These are phyloP conservation scores for Clausena lansium DNA, from an alignment of 345 rosid genomes.

Conservation along the genomic window DNA sequence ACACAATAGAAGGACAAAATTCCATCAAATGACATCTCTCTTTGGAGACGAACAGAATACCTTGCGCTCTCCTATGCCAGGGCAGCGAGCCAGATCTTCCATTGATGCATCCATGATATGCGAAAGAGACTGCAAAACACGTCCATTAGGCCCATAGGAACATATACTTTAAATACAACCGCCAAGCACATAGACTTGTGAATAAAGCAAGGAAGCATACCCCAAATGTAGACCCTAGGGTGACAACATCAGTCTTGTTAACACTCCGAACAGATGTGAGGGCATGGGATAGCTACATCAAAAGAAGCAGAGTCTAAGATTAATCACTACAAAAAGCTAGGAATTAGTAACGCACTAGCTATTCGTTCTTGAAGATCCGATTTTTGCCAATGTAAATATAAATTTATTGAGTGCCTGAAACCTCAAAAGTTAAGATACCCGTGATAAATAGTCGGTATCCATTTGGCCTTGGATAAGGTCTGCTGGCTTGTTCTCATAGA, in stretches of 20 bases:
- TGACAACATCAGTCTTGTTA: conserved; percentile 92
- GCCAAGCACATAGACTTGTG: background rate
- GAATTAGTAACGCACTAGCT: background rate
- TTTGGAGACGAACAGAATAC: conserved; percentile 24
- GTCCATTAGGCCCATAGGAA: background rate
- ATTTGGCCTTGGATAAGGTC: conserved; percentile 92
- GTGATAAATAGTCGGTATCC: conserved; percentile 85
- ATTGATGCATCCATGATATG: conserved; percentile 88
- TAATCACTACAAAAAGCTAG: background rate
- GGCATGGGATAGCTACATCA: conserved; percentile 63
- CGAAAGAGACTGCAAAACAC: conserved; percentile 62
- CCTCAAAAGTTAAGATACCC: conserved; percentile 42
- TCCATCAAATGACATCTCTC: background rate
- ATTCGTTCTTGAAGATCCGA: background rate
- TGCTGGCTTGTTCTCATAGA: conserved; percentile 92
- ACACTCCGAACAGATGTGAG: conserved; percentile 77
- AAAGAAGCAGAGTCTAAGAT: conserved; percentile 15
- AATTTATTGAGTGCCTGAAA: background rate
- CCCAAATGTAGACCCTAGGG: conserved; percentile 94
- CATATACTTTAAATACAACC: background rate
- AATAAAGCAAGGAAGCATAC: conserved; percentile 32
- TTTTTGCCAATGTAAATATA: background rate
- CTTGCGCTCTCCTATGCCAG: conserved; percentile 96
- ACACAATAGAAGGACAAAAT: background rate
- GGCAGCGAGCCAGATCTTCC: conserved; percentile 94